Conservation (phyloP, 371 early-diverging fungal genomes). For the Mucor lusitanicus region DNA sequence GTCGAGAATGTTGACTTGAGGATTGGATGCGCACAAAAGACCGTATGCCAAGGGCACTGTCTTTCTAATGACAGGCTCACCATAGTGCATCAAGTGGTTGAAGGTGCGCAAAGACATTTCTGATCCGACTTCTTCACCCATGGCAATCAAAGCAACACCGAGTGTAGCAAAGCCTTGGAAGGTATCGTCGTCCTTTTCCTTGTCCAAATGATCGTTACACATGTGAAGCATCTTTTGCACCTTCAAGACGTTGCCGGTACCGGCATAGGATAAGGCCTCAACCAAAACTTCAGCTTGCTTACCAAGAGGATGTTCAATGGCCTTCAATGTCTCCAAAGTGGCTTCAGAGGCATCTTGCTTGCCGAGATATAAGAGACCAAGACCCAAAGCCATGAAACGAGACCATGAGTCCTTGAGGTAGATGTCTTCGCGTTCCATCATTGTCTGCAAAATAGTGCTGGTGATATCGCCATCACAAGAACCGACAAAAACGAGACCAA, state of each 20-base stretch:
- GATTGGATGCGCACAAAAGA: constrained; percentile 95
- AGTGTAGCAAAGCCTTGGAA: constrained; percentile 96
- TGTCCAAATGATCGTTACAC: constrained; percentile 93
- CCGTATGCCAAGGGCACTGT: constrained; percentile 96
- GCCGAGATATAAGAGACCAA: constrained; percentile 88
- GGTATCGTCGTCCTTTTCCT: constrained; percentile 78
- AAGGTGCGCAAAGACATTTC: constrained; percentile 96
- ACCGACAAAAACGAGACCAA: constrained; percentile 93
- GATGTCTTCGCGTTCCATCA: constrained; percentile 92
- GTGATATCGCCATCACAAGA: constrained; percentile 92
- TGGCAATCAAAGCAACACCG: constrained; percentile 93
- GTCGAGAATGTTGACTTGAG: constrained; percentile 90
- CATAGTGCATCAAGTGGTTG: constrained; percentile 98
- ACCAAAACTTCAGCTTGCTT: constrained; percentile 87
- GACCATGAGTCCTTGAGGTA: constrained; percentile 84
- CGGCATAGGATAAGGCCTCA: constrained; percentile 90
- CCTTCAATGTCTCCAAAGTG: constrained; percentile 92
- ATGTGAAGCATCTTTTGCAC: constrained; percentile 94
- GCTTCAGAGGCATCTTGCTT: constrained; percentile 90
- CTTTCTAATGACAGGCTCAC: constrained; percentile 91
- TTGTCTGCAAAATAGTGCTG: constrained; percentile 87
- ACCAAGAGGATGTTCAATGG: constrained; percentile 89
- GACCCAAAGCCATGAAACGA: constrained; percentile 91
- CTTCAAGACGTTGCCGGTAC: constrained; percentile 95
- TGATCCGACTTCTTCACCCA: constrained; percentile 96